Percentiles rank a stretch among this genome's conserved stretches.
Evolutionary conservation across 257 asterid species (phyloP).

Genomic region (Penstemon davidsonii): DNA sequence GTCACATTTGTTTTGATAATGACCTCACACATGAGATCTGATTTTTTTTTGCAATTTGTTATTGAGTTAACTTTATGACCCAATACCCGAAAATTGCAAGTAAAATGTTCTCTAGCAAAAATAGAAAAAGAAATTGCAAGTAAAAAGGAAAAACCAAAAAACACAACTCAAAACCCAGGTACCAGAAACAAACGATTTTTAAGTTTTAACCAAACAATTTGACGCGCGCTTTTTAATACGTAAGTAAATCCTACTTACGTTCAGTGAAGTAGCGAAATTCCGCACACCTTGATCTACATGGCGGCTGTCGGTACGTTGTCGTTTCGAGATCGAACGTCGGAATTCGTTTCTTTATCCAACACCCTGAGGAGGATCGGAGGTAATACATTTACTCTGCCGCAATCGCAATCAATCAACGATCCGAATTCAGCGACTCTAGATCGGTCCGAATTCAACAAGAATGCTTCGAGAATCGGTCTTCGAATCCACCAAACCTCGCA

Average conservation of each 20-base stretch:
- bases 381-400: slow-evolving; percentile 28
- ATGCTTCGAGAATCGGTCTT: slow-evolving; percentile 65
- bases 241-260: neutral
- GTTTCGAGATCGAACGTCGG: slow-evolving; percentile 75
- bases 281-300: slow-evolving; percentile 25
- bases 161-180: no score
- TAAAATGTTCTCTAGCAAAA: no score
- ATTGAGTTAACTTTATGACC: no score
- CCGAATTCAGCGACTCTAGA: slow-evolving; percentile 35
- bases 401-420: slow-evolving; percentile 26
- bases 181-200: no score
- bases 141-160: no score
- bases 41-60: no score
- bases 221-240: neutral
- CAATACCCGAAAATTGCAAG: no score
- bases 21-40: no score
- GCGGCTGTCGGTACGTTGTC: slow-evolving; percentile 44
- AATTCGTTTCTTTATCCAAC: slow-evolving; percentile 49
- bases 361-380: slow-evolving; percentile 49
- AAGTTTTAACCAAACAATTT: neutral
- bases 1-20: no score
- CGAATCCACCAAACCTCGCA: slow-evolving; percentile 75
- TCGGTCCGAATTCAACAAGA: slow-evolving; percentile 78
- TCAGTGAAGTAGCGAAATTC: neutral
- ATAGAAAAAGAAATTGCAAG: no score